Percentiles rank a stretch among this genome's conserved stretches.
Conservation (phyloP, 2,329 filamentous ascomycete genomes). For the Fonsecaea multimorphosa region DNA sequence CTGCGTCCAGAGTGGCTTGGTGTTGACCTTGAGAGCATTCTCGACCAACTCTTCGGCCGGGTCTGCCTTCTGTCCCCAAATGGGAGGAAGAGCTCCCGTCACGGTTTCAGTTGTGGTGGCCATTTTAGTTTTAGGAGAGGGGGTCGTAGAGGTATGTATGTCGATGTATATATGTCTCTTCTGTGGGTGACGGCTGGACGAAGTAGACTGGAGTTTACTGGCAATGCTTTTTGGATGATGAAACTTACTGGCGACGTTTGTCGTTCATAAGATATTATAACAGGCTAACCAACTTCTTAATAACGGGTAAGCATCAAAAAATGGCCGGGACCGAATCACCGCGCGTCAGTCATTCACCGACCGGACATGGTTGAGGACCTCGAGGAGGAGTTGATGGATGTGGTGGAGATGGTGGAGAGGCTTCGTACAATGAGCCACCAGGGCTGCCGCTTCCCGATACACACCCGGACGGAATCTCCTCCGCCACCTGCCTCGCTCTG, state of each 20-base stretch:
- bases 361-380: not conserved
- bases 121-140: constrained; percentile 9
- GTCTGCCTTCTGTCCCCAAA: constrained; percentile 23
- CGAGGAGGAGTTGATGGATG: not conserved
- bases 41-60: constrained; percentile 27
- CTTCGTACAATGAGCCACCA: not conserved
- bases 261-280: not conserved
- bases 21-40: constrained; percentile 33
- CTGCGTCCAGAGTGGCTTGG: constrained; percentile 57
- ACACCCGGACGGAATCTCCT: constrained; percentile 24
- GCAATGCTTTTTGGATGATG: constrained; percentile 3
- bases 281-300: not conserved
- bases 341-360: not conserved
- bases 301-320: constrained; percentile 1
- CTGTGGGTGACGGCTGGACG: not conserved
- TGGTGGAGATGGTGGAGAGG: not conserved
- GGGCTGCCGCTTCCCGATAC: constrained; percentile 22
- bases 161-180: not conserved
- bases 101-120: constrained; percentile 23
- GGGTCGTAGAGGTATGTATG: not conserved
- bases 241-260: not conserved
- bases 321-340: not conserved
- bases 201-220: no score
- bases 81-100: constrained; percentile 15
- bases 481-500: not conserved